Conservation (phyloP, 192 early-diverging fungal species). For the Coemansia aciculifera region DNA sequence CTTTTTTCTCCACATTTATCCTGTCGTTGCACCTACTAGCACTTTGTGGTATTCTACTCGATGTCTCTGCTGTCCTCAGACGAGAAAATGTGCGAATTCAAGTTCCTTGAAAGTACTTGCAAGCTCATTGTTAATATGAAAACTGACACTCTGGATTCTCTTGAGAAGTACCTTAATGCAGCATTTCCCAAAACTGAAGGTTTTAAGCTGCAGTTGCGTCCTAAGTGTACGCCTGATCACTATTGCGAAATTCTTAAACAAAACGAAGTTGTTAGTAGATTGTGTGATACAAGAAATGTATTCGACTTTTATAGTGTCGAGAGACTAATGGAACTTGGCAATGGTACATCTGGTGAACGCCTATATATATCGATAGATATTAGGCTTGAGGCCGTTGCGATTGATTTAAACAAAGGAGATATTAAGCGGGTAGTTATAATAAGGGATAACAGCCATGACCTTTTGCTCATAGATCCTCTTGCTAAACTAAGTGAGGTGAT, state of each 20-base stretch:
- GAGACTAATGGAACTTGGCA: not conserved
- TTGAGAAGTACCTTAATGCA: no score
- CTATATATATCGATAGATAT: not conserved
- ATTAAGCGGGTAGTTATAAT: not conserved
- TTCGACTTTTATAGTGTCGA: not conserved
- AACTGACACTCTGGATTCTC: no score
- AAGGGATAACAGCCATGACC: not conserved
- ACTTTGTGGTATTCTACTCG: not conserved
- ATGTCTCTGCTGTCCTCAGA: not conserved
- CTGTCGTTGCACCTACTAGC: not conserved
- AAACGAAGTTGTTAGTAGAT: not conserved
- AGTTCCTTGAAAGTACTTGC: not conserved
- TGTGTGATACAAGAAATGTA: not conserved
- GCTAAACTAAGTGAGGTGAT: not conserved
- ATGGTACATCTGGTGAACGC: not conserved
- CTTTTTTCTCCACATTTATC: not conserved
- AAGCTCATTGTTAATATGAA: not conserved
- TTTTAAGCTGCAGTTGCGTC: not conserved
- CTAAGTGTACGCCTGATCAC: not conserved
- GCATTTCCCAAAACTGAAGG: not conserved
- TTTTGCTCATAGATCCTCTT: not conserved
- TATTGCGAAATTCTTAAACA: not conserved
- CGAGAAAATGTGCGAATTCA: not conserved
- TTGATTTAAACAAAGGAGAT: not conserved
- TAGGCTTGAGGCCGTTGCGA: not conserved